Percentiles rank a stretch among this genome's conserved stretches.
Evolutionary conservation across 1,139 yeast species (phyloP).

Genomic region (Candida frijolesensis): DNA sequence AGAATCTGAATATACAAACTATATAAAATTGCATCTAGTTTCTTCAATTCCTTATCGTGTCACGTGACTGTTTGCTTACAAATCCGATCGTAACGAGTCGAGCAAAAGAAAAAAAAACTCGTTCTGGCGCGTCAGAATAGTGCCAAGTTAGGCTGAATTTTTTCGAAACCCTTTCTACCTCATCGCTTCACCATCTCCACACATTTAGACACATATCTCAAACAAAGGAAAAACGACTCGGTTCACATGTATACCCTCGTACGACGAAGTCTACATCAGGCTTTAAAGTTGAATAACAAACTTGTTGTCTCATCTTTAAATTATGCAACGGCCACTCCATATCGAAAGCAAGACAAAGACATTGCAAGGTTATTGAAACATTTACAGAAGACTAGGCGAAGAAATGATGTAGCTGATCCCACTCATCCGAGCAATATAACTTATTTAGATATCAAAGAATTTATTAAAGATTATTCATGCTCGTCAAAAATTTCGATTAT

Average conservation of each 20-base stretch:
- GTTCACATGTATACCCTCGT: background rate
- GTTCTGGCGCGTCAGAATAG: no score
- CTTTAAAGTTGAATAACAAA: background rate
- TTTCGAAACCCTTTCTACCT: no score
- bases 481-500: constrained; percentile 11
- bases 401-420: constrained; percentile 15
- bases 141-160: no score
- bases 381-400: constrained; percentile 14
- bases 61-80: no score
- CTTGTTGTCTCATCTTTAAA: background rate
- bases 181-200: no score
- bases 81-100: no score
- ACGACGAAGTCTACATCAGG: background rate
- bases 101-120: no score
- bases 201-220: no score
- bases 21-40: no score
- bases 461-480: constrained; percentile 18
- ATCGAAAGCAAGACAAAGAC: constrained; percentile 1
- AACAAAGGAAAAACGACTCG: no score
- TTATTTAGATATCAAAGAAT: constrained; percentile 14
- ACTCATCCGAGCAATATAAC: constrained; percentile 16
- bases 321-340: background rate
- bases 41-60: no score
- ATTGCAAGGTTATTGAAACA: constrained; percentile 7
- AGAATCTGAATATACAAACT: no score